Evolutionary conservation across 139 green algal species (phyloP), one percentile per base, ranked within the genome.

Genomic region (Marvania coccoides): DNA sequence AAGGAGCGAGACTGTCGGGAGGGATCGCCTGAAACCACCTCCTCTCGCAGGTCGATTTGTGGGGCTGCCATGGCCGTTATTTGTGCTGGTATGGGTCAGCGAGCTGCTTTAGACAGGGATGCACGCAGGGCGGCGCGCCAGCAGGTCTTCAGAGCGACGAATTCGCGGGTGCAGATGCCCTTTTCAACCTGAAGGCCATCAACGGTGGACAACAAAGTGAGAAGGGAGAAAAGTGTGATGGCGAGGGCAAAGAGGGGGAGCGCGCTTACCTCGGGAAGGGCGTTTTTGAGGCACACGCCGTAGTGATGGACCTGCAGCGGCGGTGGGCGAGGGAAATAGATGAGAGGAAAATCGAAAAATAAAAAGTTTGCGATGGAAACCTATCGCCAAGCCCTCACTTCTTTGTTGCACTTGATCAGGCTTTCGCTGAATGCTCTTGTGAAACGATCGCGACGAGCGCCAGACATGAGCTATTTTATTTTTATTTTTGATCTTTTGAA

Each of bases 231-330:
- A n/a, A n/a, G n/a, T n/a, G n/a, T n/a, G n/a, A n/a, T n/a, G n/a
- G n/a, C n/a, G n/a, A n/a, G n/a, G n/a, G n/a, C n/a, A n/a, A n/a
- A n/a, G n/a, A n/a, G n/a, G n/a, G n/a, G n/a, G n/a, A n/a, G n/a
- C n/a, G n/a, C n/a, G 35, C 58, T 24, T 60, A 75, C 68, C 54
- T 77, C 70, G n/a, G 70, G 62, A n/a, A 77, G 54, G 10, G 29
- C 39, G 24, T 30, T 24, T 65, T 63, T 72, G 23, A 77, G 2
- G 34, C 70, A 77, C 8, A 55, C 3, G 0, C 70, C 70, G 70
- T 77, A 77, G 2, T 2, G 28, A n/a, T 30, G 36, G 8, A 15
- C 55, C 55, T 63, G 55, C 24, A 9, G 12, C 10, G 6, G 15
- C 8, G 51, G 36, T 23, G 13, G 46, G 15, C 46, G 46, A 28